Conservation (phyloP, 2,329 filamentous ascomycete species). For the Gyromitra esculenta region DNA sequence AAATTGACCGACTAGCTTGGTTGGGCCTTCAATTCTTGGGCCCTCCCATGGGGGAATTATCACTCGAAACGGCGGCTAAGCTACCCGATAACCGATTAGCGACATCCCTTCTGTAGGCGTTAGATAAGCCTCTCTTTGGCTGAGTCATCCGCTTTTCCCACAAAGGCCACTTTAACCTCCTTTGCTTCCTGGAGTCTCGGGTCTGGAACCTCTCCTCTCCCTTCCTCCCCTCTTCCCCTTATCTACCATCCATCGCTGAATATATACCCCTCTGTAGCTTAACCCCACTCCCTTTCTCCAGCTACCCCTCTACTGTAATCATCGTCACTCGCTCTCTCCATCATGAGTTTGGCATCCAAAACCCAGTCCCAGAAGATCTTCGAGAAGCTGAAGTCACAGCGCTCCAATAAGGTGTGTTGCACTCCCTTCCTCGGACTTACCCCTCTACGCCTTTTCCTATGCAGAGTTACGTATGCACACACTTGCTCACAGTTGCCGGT, state of each 20-base stretch:
- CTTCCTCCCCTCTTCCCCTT: not conserved
- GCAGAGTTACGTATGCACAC: not conserved
- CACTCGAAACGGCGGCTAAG: no score
- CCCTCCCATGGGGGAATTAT: no score
- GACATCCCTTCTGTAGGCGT: not conserved
- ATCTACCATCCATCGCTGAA: not conserved
- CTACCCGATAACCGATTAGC: no score
- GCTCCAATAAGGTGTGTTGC: constrained; percentile 84
- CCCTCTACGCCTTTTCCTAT: constrained; percentile 13
- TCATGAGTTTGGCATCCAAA: constrained; percentile 75
- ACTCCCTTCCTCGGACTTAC: constrained; percentile 57
- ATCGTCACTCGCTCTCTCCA: constrained; percentile 4
- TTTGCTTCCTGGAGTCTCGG: constrained; percentile 5
- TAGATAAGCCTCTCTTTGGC: constrained; percentile 5
- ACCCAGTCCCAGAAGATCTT: constrained; percentile 97
- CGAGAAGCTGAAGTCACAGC: constrained; percentile 93
- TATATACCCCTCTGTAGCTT: no score
- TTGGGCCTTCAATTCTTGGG: no score
- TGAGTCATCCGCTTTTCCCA: constrained; percentile 13
- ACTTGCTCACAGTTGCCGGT: constrained; percentile 22
- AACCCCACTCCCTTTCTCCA: not conserved
- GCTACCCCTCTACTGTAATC: not conserved
- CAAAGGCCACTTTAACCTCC: constrained; percentile 37
- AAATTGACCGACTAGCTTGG: no score
- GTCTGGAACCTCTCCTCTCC: not conserved